Evolutionary conservation across 2,329 filamentous ascomycete genomes (phyloP), one percentile per base, ranked within the genome.

Genomic region (Microdochium trichocladiopsis): DNA sequence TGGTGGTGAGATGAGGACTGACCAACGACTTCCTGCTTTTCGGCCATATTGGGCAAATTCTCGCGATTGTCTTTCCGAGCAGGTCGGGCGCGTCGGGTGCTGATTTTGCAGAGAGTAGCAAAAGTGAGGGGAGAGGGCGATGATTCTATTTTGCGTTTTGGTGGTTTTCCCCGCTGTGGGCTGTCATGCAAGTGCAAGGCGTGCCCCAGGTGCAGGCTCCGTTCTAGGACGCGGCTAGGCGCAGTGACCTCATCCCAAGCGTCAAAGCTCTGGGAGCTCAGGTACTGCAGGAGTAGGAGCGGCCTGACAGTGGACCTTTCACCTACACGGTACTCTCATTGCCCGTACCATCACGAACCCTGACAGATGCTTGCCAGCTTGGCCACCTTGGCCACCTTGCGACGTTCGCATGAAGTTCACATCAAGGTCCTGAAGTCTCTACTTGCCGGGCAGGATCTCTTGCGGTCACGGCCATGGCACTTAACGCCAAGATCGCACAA

Each of bases 81-180:
- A 23, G 18, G 41, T 23, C 41, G 41, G n/a, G 41, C 41, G 41
- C 41, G 41, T 45, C 41, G 41, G 16, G 41, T 45, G 41, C 41
- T 16, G 41, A 18, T 22, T 41, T 45, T 45, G 41, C 41, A 45
- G 41, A 45, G 41, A 12, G 21, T 11, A 45, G 21, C 41, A 23
- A 22, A 11, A 45, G 18, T 21, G 18, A 22, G 41, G 41, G 41
- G 41, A 22, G 18, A 3, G 41, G 18, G 6, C 12, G 41, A 22
- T 45, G 41, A 45, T 45, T 45, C n/a, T 45, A 45, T 45, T 45
- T 45, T 45, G 41, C 41, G 41, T 45, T 45, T 45, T 45, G 41
- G 41, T 45, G 41, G 8, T 14, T 41, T 45, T 45, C 41, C 41
- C 41, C 41, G 41, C 41, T 45, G 41, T 45, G 41, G 41, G 41